phyloP scores from a whole-genome alignment of 139 green algal species.

The Closterium sp. region DNA sequence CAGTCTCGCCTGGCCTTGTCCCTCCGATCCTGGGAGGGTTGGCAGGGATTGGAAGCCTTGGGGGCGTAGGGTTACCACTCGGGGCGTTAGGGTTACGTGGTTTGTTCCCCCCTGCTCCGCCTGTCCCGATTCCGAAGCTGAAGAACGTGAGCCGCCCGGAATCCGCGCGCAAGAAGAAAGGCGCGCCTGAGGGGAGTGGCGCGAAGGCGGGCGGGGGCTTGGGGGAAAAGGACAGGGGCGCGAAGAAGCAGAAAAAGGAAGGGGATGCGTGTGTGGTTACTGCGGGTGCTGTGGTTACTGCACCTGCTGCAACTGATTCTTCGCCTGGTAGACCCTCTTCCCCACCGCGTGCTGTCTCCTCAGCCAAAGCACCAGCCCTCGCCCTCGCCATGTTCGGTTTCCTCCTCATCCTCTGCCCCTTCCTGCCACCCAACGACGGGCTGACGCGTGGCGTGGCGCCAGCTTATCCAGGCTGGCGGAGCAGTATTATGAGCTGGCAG shows the following conservation, averaged over 20 bases:
- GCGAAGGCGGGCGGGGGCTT: too few species aligned
- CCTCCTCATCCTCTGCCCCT: background rate
- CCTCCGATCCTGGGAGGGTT: background rate
- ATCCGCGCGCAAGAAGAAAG: background rate
- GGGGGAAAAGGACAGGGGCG: background rate
- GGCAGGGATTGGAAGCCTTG: background rate
- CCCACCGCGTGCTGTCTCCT: background rate
- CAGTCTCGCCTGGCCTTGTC: background rate
- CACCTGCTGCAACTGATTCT: background rate
- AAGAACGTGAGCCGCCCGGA: background rate
- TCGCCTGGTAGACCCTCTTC: background rate
- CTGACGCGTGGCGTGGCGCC: background rate
- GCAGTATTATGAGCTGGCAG: background rate
- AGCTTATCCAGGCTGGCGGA: background rate
- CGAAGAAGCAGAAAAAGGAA: background rate
- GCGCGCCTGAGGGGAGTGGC: background rate
- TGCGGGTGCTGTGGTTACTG: background rate
- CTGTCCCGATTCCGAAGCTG: conserved; percentile 30
- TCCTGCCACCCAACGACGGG: background rate
- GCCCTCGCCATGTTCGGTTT: background rate
- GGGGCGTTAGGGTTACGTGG: background rate
- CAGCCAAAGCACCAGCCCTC: background rate
- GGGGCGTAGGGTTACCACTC: background rate
- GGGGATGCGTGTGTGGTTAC: background rate
- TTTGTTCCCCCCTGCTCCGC: background rate